Evolutionary conservation across 2,329 filamentous ascomycete species (phyloP), one percentile per base, ranked within the genome.

Genomic region (Epichloe sibirici): DNA sequence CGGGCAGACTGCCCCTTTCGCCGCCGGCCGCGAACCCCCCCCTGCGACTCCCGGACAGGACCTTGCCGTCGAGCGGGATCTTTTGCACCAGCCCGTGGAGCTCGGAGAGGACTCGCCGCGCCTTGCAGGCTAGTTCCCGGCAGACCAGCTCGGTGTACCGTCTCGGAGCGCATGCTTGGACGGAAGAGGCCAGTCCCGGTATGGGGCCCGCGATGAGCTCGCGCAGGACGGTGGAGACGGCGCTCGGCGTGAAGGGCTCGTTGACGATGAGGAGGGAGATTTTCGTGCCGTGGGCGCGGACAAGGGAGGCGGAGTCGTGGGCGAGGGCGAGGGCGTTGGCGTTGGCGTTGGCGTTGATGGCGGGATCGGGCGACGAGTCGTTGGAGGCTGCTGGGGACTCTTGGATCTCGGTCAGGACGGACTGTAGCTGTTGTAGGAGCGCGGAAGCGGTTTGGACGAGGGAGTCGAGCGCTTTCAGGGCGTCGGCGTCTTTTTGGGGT

Each of bases 201-300:
- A 95, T 74, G n/a, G 87, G 81, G 0, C 82, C 82, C 12, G 79
- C 75, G 23, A 83, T 76, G n/a, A 95, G 75, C 53, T 90, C 82
- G 37, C 79, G 76, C 4, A 96, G 71, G 13, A 94, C 81, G 25
- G 77, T 82, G 9, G 69, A 71, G 37, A 95, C 75, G 5, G 88
- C 90, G 1, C 83, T 82, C 0, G 88, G 83, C 0, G 90, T 93
- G 59, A 95, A 94, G 0, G 91, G 90, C 17, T 88, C 79, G 62
- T 88, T 95, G 62, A 94, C 86, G 1, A 93, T 79, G 12, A 97
- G 78, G 1, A 96, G 82, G 0, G 88, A 91, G 28, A 96, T 76
- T 57, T 95, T 95, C 5, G 90, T 95, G 2, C 84, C 80, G 64
- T 96, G 89, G 0, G 90, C 88, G 64, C 81, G 83, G 54, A 95